These are phyloP conservation scores for Zoysia japonica DNA, from an alignment of 176 grass and related monocot species.

Conservation along the genomic window DNA sequence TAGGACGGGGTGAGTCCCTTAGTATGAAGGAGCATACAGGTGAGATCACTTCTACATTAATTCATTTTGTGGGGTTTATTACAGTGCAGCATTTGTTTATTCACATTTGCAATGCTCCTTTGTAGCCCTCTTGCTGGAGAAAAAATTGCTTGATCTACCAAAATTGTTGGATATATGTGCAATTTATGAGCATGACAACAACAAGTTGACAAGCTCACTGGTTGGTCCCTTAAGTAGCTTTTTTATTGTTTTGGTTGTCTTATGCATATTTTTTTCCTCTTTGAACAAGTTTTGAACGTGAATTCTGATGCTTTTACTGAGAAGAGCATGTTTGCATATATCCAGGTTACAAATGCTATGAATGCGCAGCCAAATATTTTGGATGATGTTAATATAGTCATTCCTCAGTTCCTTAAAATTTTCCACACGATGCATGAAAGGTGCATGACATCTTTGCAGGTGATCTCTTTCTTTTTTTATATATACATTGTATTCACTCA, in stretches of 20 bases:
- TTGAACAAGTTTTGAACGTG: conserved; percentile 1
- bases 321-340: conserved; percentile 34
- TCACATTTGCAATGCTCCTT: conserved; percentile 39
- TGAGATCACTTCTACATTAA: conserved; percentile 33
- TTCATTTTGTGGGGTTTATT: conserved; percentile 23
- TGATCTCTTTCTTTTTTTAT: conserved; percentile 33
- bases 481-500: conserved; percentile 5
- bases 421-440: conserved; percentile 86
- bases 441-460: conserved; percentile 88
- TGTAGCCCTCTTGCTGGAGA: conserved; percentile 91
- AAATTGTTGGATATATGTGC: conserved; percentile 97
- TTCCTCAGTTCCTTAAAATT: conserved; percentile 77
- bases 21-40: conserved; percentile 85
- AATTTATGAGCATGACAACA: conserved; percentile 89
- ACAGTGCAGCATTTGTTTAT: conserved; percentile 24
- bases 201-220: conserved; percentile 72
- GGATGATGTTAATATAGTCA: conserved; percentile 51
- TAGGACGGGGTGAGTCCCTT: conserved; percentile 63
- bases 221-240: conserved; percentile 44
- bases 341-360: conserved; percentile 87
- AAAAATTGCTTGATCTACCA: conserved; percentile 86
- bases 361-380: conserved; percentile 64
- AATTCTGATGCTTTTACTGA: conserved; percentile 21
- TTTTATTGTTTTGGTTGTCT: conserved; percentile 26
- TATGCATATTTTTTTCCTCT: background rate